These are phyloP conservation scores for Coprinopsis cinerea DNA, from an alignment of 768 basidiomycete species.

Conservation along the genomic window DNA sequence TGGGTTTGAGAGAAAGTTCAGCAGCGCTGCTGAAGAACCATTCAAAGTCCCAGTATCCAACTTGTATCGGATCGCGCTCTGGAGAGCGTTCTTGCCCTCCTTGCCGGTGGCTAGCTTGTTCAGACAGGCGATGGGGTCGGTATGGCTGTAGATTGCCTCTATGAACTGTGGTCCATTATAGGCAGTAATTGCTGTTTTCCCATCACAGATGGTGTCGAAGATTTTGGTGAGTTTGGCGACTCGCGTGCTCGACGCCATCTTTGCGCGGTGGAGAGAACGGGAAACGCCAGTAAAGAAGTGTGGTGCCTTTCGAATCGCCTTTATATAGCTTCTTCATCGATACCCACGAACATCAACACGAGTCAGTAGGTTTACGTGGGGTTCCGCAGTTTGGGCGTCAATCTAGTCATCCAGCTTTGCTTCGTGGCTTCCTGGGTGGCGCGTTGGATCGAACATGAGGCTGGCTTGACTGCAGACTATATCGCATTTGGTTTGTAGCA, in stretches of 20 bases:
- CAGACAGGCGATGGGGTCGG: conserved; percentile 32
- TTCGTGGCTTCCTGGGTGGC: too few relatives aligned
- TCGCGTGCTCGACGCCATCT: conserved; percentile 9
- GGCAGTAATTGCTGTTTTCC: conserved; percentile 20
- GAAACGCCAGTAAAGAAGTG: neutral
- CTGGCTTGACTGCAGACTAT: too few relatives aligned
- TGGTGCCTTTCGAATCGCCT: neutral
- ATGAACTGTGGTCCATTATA: conserved; percentile 33
- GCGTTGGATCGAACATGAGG: too few relatives aligned
- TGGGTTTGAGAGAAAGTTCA: conserved; percentile 32
- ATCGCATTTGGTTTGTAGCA: too few relatives aligned
- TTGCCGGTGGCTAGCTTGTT: conserved; percentile 29
- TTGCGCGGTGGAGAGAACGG: neutral
- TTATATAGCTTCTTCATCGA: neutral
- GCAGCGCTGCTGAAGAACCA: conserved; percentile 26
- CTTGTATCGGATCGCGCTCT: conserved; percentile 36
- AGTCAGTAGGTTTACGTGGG: too few relatives aligned
- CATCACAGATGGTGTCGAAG: conserved; percentile 27
- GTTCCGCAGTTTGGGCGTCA: too few relatives aligned
- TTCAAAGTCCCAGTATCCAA: conserved; percentile 36
- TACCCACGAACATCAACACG: neutral
- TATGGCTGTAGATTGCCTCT: conserved; percentile 37
- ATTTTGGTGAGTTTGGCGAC: conserved; percentile 25
- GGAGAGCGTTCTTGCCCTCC: conserved; percentile 32
- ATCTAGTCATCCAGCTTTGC: too few relatives aligned